These are phyloP conservation scores for Parsonsia alboflavescens DNA, from an alignment of 257 asterid species.

Conservation along the genomic window DNA sequence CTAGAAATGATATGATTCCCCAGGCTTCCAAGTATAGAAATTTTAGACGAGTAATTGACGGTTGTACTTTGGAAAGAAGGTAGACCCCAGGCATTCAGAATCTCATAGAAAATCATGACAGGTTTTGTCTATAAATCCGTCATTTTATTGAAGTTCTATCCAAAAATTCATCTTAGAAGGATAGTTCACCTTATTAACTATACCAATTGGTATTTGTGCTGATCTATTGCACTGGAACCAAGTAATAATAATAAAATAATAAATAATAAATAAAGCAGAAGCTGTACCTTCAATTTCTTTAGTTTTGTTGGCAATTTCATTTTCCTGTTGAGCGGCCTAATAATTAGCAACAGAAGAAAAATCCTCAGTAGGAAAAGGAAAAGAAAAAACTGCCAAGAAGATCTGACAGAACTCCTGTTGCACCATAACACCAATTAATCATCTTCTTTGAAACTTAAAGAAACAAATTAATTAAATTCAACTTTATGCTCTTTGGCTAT, in stretches of 20 bases:
- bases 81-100: background rate
- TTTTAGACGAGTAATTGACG: background rate
- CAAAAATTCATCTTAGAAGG: background rate
- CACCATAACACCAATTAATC: background rate
- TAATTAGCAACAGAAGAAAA: conserved; percentile 21
- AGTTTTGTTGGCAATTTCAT: conserved; percentile 23
- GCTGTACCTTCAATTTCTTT: conserved; percentile 24
- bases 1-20: background rate
- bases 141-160: background rate
- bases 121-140: background rate
- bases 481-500: background rate
- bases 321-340: conserved; percentile 45
- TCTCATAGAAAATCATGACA: background rate
- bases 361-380: background rate
- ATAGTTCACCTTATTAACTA: background rate
- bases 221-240: too few species aligned
- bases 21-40: background rate
- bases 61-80: background rate
- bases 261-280: too few species aligned
- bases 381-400: background rate
- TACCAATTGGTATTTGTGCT: background rate
- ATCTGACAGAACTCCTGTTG: background rate
- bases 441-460: background rate
- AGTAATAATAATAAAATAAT: background rate
- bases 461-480: background rate